These are phyloP conservation scores for Epichloe brachyelytri DNA, from an alignment of 2,329 filamentous ascomycete genomes.

Conservation along the genomic window DNA sequence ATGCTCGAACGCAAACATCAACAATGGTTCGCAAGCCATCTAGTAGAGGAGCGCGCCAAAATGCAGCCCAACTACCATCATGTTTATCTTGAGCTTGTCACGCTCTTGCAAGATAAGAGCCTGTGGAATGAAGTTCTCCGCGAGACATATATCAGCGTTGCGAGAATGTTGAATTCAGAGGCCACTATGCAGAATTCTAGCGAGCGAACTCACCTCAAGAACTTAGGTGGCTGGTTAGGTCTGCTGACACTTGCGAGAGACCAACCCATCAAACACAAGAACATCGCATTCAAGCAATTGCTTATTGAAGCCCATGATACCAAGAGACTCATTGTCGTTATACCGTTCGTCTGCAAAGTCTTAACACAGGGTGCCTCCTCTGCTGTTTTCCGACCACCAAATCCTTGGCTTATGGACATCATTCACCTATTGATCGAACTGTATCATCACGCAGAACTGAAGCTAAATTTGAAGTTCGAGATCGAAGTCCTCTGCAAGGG, in stretches of 20 bases:
- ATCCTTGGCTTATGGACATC: slow-evolving; percentile 97
- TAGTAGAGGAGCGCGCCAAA: slow-evolving; percentile 93
- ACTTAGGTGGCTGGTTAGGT: slow-evolving; percentile 86
- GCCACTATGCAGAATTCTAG: slow-evolving; percentile 70
- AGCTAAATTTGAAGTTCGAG: slow-evolving; percentile 95
- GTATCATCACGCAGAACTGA: slow-evolving; percentile 84
- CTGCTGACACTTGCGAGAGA: slow-evolving; percentile 85
- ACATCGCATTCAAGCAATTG: slow-evolving; percentile 93
- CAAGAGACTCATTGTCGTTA: slow-evolving; percentile 79
- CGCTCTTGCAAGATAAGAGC: slow-evolving; percentile 63
- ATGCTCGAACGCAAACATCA: slow-evolving; percentile 70
- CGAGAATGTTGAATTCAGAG: slow-evolving; percentile 82
- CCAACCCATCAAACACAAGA: slow-evolving; percentile 89
- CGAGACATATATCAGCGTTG: slow-evolving; percentile 80
- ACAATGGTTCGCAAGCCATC: slow-evolving; percentile 91
- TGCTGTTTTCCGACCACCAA: slow-evolving; percentile 83
- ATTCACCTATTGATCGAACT: slow-evolving; percentile 82
- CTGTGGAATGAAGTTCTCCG: slow-evolving; percentile 84
- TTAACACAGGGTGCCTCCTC: slow-evolving; percentile 74
- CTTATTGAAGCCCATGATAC: slow-evolving; percentile 89
- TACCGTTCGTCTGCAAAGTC: slow-evolving; percentile 96
- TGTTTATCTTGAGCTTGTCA: slow-evolving; percentile 81
- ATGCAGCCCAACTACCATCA: slow-evolving; percentile 94
- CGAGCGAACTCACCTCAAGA: slow-evolving; percentile 82
- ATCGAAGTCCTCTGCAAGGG: slow-evolving; percentile 96